A percentile compares a stretch with the other conserved stretches of the same genome.
Evolutionary conservation across 2,329 filamentous ascomycete species (phyloP).

Genomic region (Aureobasidium sp.): DNA sequence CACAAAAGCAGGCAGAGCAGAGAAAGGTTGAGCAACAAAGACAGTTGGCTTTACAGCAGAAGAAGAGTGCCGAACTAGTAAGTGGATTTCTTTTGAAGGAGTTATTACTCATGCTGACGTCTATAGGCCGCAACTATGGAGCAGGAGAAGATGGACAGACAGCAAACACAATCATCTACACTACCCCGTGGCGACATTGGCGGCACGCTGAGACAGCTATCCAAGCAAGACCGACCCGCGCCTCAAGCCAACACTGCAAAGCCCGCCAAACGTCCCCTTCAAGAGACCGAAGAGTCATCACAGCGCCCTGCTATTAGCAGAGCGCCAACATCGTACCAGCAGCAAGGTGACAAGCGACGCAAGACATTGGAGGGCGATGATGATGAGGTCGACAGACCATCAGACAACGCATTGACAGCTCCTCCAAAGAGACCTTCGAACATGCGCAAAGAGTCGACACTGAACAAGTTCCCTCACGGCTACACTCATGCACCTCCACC

Average conservation of each 20-base stretch:
- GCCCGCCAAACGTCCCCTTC: constrained; percentile 64
- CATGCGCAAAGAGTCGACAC: constrained; percentile 53
- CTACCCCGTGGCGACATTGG: constrained; percentile 40
- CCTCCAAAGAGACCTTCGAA: constrained; percentile 78
- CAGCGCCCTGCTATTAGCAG: constrained; percentile 49
- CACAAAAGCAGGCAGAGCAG: constrained; percentile 29
- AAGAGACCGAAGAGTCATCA: constrained; percentile 49
- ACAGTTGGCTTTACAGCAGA: constrained; percentile 37
- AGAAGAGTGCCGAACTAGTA: constrained; percentile 9
- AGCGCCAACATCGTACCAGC: constrained; percentile 44
- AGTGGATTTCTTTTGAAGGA: neutral
- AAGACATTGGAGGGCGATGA: constrained; percentile 63
- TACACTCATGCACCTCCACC: constrained; percentile 52
- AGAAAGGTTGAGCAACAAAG: constrained; percentile 38
- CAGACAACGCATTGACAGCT: constrained; percentile 61
- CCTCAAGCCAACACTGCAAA: constrained; percentile 61
- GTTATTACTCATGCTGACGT: neutral
- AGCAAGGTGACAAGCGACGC: constrained; percentile 69
- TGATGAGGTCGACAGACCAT: constrained; percentile 49
- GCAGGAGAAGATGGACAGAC: constrained; percentile 18
- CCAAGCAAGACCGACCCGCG: constrained; percentile 49
- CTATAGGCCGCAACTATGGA: constrained; percentile 24
- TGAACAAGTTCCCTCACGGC: constrained; percentile 53
- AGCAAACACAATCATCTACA: constrained; percentile 21
- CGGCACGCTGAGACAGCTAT: constrained; percentile 46